Evolutionary conservation across 2,329 filamentous ascomycete species (phyloP), one percentile per base, ranked within the genome.

Genomic region (Hansfordia pulvinata): DNA sequence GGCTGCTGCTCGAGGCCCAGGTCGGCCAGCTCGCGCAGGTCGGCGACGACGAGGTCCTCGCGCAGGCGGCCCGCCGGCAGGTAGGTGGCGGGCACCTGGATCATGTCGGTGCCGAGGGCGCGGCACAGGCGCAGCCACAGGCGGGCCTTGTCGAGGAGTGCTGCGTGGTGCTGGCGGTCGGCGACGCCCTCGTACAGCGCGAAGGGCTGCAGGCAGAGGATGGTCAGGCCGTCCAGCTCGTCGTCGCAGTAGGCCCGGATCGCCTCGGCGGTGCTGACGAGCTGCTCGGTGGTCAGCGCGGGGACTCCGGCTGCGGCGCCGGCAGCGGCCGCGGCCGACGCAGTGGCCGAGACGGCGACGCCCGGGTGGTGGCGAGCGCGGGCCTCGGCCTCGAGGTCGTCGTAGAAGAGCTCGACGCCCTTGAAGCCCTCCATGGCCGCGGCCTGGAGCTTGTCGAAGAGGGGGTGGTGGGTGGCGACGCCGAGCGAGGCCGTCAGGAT

Each of bases 81-180:
- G 40, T 73, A 76, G 19, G 56, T 67, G 1, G 63, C 67, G 0
- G 72, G 70, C n/a, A 79, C 63, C 31, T 68, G 64, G 29, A 79
- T 72, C 27, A 72, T 52, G 38, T 74, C 62, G 7, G 72, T 76
- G n/a, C 49, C 47, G 2, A 78, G 52, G 9, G 60, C 55, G 11
- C 58, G 50, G 3, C 64, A 68, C 10, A 78, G 47, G 14, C 58
- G 40, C 35, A 77, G 65, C 73, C 73, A 77, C 13, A 67, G 48
- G 9, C 61, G 52, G 25, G 77, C 56, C 36, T 75, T 58, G 19
- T 59, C 51, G 17, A 76, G 50, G 10, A 69, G 53, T 17, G 52
- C 43, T 2, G 50, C 47, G 33, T 69, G 65, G 27, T 58, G 50
- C 12, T 42, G 34, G 8, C 64, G 50, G 44, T 72, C 64, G 8